A percentile compares a stretch with the other conserved stretches of the same genome.
Evolutionary conservation across 768 basidiomycete species (phyloP).

Genomic region (Mrakia blollopis): DNA sequence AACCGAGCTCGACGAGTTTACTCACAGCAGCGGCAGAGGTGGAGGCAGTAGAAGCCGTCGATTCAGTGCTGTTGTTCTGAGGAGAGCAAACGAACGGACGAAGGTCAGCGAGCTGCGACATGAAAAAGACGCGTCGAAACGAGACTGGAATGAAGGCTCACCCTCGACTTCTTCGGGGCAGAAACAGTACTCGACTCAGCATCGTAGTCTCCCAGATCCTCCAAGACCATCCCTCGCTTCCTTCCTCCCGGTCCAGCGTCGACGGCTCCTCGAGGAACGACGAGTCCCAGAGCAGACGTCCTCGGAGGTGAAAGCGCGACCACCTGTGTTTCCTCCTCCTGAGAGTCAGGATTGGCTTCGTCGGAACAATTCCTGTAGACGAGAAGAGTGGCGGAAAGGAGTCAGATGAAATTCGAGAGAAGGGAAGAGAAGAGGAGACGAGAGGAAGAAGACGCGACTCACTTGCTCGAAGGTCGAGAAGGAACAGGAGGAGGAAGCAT

Average conservation of each 20-base stretch:
- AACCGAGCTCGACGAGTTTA: background rate
- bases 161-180: background rate
- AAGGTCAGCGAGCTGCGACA: background rate
- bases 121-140: background rate
- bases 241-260: background rate
- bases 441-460: background rate
- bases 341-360: no score
- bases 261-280: background rate
- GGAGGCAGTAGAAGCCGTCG: background rate
- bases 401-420: background rate
- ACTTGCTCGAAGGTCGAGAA: background rate
- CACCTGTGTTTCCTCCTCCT: background rate
- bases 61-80: background rate
- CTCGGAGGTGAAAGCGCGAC: background rate
- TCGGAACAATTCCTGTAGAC: no score
- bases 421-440: background rate
- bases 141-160: background rate
- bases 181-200: background rate
- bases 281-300: background rate
- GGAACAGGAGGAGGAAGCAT: background rate
- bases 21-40: background rate
- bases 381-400: background rate
- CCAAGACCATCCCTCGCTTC: background rate
- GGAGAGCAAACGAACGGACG: background rate
- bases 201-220: background rate